These are phyloP conservation scores for Leptomonas pyrrhocoris DNA, from an alignment of 208 protist species.

Conservation along the genomic window DNA sequence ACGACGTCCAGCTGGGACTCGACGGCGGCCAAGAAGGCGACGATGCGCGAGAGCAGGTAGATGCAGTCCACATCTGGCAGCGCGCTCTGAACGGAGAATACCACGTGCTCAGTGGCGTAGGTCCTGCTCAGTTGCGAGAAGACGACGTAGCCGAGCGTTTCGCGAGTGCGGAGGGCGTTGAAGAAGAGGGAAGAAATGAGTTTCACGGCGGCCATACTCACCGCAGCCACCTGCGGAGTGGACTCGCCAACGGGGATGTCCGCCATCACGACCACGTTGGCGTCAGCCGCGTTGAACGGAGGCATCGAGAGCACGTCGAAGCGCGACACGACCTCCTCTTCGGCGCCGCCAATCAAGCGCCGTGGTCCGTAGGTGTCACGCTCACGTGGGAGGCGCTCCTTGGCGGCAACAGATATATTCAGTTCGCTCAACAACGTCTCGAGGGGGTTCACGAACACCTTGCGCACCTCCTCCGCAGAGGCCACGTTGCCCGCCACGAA, in stretches of 20 bases:
- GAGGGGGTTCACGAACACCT: constrained; percentile 29
- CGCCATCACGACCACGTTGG: constrained; percentile 58
- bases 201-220: constrained; percentile 40
- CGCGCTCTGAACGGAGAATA: constrained; percentile 66
- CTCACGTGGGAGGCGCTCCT: constrained; percentile 44
- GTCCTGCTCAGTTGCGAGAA: constrained; percentile 24
- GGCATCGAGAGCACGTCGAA: constrained; percentile 53
- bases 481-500: constrained; percentile 68
- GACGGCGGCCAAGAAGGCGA: constrained; percentile 64
- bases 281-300: constrained; percentile 47
- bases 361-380: constrained; percentile 56
- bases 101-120: constrained; percentile 38
- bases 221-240: constrained; percentile 39
- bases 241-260: constrained; percentile 62
- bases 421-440: constrained; percentile 37
- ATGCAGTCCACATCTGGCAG: constrained; percentile 50
- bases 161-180: constrained; percentile 69
- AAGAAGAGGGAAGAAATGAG: constrained; percentile 76
- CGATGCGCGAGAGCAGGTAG: constrained; percentile 79
- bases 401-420: constrained; percentile 27
- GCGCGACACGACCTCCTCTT: constrained; percentile 14
- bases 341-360: neutral
- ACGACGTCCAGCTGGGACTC: constrained; percentile 42
- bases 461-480: constrained; percentile 35
- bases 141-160: constrained; percentile 86